Conservation (phyloP, 2,329 filamentous ascomycete genomes). For the Elsinoe arachidis region DNA sequence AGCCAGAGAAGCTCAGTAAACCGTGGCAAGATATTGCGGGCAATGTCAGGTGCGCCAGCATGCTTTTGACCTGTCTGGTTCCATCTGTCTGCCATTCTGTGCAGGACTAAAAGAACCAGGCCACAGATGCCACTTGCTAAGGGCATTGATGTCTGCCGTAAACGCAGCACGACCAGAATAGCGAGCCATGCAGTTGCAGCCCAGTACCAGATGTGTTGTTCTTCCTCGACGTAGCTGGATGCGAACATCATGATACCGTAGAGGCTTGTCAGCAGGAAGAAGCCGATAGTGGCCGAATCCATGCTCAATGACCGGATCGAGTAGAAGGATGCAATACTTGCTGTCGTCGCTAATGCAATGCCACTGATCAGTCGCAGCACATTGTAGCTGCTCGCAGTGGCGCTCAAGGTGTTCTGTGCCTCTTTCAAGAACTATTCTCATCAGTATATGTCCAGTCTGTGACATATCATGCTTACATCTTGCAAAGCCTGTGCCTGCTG, state of each 20-base stretch:
- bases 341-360: conserved; percentile 33
- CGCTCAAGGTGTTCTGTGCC: conserved; percentile 74
- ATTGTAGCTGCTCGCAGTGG: conserved; percentile 88
- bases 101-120: conserved; percentile 44
- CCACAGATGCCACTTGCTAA: conserved; percentile 14
- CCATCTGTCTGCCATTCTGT: conserved; percentile 69
- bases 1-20: conserved; percentile 65
- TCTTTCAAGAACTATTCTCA: conserved; percentile 53
- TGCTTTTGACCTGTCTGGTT: conserved; percentile 98
- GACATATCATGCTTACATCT: not conserved
- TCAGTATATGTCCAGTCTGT: not conserved
- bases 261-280: conserved; percentile 28
- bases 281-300: conserved; percentile 29
- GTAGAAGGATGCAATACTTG: conserved; percentile 32
- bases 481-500: conserved; percentile 4
- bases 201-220: conserved; percentile 99
- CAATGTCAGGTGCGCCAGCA: conserved; percentile 81
- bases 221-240: conserved; percentile 94
- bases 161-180: conserved; percentile 23
- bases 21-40: conserved; percentile 57
- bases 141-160: conserved; percentile 29
- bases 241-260: conserved; percentile 95
- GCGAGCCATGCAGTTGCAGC: conserved; percentile 58
- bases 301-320: conserved; percentile 22
- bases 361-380: conserved; percentile 51